Evolutionary conservation across 2,329 filamentous ascomycete genomes (phyloP), one percentile per base, ranked within the genome.

Genomic region (Claviceps pazoutovae): DNA sequence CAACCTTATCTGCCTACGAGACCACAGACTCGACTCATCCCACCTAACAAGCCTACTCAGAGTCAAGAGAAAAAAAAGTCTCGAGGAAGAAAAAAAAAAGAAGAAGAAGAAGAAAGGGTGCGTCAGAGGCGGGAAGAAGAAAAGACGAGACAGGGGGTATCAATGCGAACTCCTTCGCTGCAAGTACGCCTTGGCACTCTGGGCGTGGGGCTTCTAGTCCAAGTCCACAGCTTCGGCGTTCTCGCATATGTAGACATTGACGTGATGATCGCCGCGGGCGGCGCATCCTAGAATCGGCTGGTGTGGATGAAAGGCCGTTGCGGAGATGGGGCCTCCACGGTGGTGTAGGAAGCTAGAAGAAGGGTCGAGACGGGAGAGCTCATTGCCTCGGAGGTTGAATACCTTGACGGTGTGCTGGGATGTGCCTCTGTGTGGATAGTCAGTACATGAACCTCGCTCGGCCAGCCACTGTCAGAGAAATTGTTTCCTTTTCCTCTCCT

Each of bases 271-370:
- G 52, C 89, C 87, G 44, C 88, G 76, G 4, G 89, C 87, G 1
- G 90, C 86, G 61, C 86, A 93, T 38, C 88, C 90, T 55, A 98
- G 76, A 67, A 96, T 83, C 70, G 95, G 90, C 50, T 86, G 82
- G 67, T 98, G 93, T 1, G 93, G 93, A 68, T 98, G 93, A 73
- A 97, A 98, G 0, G 90, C 86, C 8, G 91, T 95, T 38, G 86
- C 80, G 3, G 89, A 83, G 58, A 98, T 94, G 1, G 93, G 86
- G 6, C 83, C 80, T 53, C 84, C 83, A 49, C 87, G 84, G 61
- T 89, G 84, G 56, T 87, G 83, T 16, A 95, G 73, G 72, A 94
- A 94, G 63, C 85, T 88, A 46, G 87, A 88, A 66, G 95, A 94
- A 0, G 91, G 91, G 65, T 97, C 90, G 56, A 93, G 80, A 19